These are phyloP conservation scores for Boeremia lycopersici DNA, from an alignment of 2,329 filamentous ascomycete genomes.

Conservation along the genomic window DNA sequence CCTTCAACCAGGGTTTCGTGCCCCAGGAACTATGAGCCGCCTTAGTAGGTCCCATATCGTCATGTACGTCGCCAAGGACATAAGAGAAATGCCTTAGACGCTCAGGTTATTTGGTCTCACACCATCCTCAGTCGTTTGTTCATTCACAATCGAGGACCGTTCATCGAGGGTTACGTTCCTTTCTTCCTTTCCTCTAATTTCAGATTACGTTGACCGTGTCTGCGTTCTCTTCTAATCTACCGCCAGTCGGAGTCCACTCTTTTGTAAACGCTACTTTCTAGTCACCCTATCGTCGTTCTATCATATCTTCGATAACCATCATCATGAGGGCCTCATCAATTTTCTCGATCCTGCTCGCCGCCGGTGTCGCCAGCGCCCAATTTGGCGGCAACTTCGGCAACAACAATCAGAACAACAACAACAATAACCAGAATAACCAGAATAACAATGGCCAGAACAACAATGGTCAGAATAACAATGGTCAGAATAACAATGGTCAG, in stretches of 20 bases:
- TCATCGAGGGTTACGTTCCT: constrained; percentile 51
- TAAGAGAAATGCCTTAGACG: constrained; percentile 38
- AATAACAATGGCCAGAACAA: constrained; percentile 22
- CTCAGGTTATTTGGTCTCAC: constrained; percentile 35
- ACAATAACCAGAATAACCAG: constrained; percentile 18
- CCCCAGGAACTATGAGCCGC: constrained; percentile 41
- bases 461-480: constrained; percentile 8
- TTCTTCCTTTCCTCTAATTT: constrained; percentile 46
- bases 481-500: background rate
- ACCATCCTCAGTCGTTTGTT: constrained; percentile 43
- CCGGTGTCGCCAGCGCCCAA: constrained; percentile 44
- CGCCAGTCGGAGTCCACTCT: constrained; percentile 48
- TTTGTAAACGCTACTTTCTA: constrained; percentile 34
- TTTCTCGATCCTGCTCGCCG: constrained; percentile 42
- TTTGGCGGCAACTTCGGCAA: constrained; percentile 20
- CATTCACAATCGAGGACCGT: constrained; percentile 33
- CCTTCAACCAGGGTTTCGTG: constrained; percentile 51
- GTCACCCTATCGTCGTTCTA: constrained; percentile 11
- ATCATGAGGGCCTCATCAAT: constrained; percentile 47
- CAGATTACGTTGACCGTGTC: constrained; percentile 52
- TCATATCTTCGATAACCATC: constrained; percentile 9
- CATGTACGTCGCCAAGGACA: constrained; percentile 44
- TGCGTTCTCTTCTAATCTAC: constrained; percentile 45
- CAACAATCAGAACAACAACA: constrained; percentile 7
- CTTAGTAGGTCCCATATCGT: constrained; percentile 30